Percentiles rank a stretch among this genome's conserved stretches.
Evolutionary conservation across 2,329 filamentous ascomycete genomes (phyloP).

Genomic region (Xylaria sp.): DNA sequence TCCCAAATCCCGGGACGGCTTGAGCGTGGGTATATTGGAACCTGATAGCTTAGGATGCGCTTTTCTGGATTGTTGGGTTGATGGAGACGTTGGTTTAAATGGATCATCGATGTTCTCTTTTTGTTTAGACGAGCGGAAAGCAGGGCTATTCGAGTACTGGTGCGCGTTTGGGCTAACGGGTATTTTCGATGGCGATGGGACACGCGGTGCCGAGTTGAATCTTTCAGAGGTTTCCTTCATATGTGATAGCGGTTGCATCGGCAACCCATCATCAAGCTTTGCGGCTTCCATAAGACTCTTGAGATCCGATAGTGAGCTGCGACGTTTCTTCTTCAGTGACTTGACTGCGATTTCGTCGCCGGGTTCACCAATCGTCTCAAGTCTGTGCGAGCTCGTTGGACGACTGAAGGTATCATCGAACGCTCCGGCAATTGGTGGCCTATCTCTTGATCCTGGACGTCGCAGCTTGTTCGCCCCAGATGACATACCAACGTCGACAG

Average conservation of each 20-base stretch:
- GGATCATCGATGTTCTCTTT: constrained; percentile 59
- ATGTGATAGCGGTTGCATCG: constrained; percentile 62
- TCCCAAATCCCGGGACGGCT: constrained; percentile 52
- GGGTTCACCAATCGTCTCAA: constrained; percentile 71
- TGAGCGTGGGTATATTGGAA: constrained; percentile 66
- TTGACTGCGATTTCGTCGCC: constrained; percentile 55
- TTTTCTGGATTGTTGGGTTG: constrained; percentile 41
- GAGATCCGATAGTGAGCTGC: constrained; percentile 92
- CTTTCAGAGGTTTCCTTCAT: constrained; percentile 67
- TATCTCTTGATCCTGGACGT: constrained; percentile 67
- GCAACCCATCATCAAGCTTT: constrained; percentile 57
- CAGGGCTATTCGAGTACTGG: constrained; percentile 50
- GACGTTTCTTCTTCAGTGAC: constrained; percentile 78
- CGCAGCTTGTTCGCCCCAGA: constrained; percentile 62
- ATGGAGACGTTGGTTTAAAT: constrained; percentile 39
- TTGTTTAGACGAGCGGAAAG: constrained; percentile 54
- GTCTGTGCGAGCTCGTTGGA: constrained; percentile 67
- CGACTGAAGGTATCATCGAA: constrained; percentile 67
- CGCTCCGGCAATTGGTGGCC: constrained; percentile 69
- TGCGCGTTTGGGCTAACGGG: constrained; percentile 61
- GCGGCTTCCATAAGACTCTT: constrained; percentile 74
- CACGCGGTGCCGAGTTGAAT: constrained; percentile 64
- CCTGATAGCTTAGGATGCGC: constrained; percentile 63
- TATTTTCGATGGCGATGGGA: constrained; percentile 61
- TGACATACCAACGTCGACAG: constrained; percentile 71